These are phyloP conservation scores for Epichloe amarillans DNA, from an alignment of 2,329 filamentous ascomycete genomes.

Conservation along the genomic window DNA sequence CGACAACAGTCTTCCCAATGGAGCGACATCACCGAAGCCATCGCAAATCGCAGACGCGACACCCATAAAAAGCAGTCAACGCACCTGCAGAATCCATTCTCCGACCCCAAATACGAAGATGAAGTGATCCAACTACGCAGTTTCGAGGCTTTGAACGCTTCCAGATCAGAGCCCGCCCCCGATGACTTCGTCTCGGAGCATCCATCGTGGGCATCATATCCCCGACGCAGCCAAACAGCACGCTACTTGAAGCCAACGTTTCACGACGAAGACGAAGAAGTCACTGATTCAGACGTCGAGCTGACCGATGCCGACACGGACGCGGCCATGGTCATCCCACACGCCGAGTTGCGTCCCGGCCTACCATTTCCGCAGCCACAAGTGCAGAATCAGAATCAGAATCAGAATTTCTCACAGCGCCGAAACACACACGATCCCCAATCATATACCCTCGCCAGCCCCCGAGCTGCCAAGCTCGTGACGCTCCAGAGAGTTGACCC, in stretches of 20 bases:
- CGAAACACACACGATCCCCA: neutral
- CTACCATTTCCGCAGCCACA: neutral
- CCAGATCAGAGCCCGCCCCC: neutral
- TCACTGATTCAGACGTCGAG: conserved; percentile 17
- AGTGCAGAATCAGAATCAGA: neutral
- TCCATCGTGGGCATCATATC: neutral
- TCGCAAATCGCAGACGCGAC: neutral
- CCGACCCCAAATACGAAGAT: conserved; percentile 4
- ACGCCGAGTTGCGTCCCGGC: neutral
- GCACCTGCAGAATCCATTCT: conserved; percentile 2
- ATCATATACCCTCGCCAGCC: neutral
- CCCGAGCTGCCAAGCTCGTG: neutral
- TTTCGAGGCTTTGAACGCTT: neutral
- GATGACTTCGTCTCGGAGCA: conserved; percentile 4
- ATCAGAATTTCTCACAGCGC: neutral
- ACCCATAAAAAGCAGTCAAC: neutral
- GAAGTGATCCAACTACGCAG: conserved; percentile 2
- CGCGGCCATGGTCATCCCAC: neutral
- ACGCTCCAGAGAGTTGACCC: neutral
- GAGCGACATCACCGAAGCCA: conserved; percentile 1
- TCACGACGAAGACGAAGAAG: conserved; percentile 10
- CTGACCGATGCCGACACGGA: conserved; percentile 11
- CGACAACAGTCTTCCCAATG: conserved; percentile 1
- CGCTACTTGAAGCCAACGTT: neutral
- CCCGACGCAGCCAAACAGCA: neutral